Evolutionary conservation across 2,329 filamentous ascomycete species (phyloP), one percentile per base, ranked within the genome.

Genomic region (Penicillium sp.): DNA sequence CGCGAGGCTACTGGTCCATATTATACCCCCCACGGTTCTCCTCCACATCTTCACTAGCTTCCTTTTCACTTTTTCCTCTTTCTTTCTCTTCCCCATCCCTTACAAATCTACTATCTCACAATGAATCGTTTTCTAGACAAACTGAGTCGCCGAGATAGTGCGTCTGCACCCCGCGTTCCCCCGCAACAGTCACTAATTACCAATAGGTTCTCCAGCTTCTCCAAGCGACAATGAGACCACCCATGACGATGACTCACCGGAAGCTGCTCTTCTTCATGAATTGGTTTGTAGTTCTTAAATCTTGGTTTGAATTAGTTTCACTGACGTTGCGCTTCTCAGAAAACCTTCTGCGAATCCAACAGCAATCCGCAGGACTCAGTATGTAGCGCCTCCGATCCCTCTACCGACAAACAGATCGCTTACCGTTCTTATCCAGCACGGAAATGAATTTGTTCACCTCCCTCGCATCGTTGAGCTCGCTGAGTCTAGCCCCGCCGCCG

Each of bases 381-480:
- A 81, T 48, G 67, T 53, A 31, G 16, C 22, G 24, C 50, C 29
- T 26, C 10, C 46, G 26, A 31, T 45, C 45, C 37, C 19, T 27
- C 22, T 16, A 26, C 24, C 48, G 52, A 45, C 56, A 37, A 57
- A 13, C 21, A 16, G 16, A 26, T 60, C 45, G 16, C 37, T 59
- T 29, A 45, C 35, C 19, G 1, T 21, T 33, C 14, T 19, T 54
- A 33, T 27, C 22, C 26, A 68, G 69, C 73, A 91, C 84, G 90
- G 88, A 70, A 90, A 96, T 73, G 95, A 98, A 79, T 92, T 96
- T 61, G 87, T 96, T 58, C 91, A 93, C 71, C 88, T 98, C 35
- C 95, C 95, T 9, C 86, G 88, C 57, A 97, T 99, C 64, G 95
- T 99, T 78, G 95, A 98, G 70, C 86, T 90, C 52, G 93, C 93